Evolutionary conservation across 2,329 filamentous ascomycete genomes (phyloP).

Genomic region (Diplocarpon rosae): DNA sequence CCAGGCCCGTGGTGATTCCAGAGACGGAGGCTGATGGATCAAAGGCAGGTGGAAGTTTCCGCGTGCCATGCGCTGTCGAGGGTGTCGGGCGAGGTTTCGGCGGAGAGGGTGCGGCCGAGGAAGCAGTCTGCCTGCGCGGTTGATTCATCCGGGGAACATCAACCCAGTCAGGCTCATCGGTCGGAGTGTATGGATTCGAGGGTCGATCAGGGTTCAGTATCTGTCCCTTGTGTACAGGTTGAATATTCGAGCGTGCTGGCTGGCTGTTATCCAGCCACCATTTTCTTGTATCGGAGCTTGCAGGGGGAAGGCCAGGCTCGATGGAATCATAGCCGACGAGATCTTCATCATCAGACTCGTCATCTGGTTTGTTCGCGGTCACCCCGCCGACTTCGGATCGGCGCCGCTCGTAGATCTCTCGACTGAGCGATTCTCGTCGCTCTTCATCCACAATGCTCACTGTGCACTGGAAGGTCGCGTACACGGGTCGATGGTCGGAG

Average conservation of each 20-base stretch:
- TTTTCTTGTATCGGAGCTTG: conserved; percentile 56
- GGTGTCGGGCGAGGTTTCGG: conserved; percentile 9
- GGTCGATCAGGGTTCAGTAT: conserved; percentile 62
- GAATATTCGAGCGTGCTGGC: conserved; percentile 62
- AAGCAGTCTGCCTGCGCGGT: conserved; percentile 3
- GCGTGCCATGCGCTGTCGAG: conserved; percentile 11
- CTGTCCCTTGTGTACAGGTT: conserved; percentile 50
- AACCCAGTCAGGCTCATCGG: conserved; percentile 78
- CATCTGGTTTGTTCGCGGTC: conserved; percentile 45
- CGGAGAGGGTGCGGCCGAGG: conserved; percentile 7
- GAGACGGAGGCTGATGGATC: conserved; percentile 10
- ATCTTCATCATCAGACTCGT: conserved; percentile 67
- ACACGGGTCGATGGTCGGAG: conserved; percentile 94
- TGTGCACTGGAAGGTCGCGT: conserved; percentile 74
- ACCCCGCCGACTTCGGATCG: conserved; percentile 55
- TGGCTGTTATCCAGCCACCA: conserved; percentile 63
- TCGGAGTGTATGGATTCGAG: conserved; percentile 70
- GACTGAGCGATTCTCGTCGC: conserved; percentile 60
- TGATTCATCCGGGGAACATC: conserved; percentile 37
- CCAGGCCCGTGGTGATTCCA: conserved; percentile 11
- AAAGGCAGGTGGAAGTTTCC: conserved; percentile 26
- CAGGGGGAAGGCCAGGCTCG: conserved; percentile 62
- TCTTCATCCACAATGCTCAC: conserved; percentile 72
- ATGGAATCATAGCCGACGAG: conserved; percentile 72
- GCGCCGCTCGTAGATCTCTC: conserved; percentile 59